Conservation (phyloP, 2,329 filamentous ascomycete species). For the Plectosphaerella cucumerina region DNA sequence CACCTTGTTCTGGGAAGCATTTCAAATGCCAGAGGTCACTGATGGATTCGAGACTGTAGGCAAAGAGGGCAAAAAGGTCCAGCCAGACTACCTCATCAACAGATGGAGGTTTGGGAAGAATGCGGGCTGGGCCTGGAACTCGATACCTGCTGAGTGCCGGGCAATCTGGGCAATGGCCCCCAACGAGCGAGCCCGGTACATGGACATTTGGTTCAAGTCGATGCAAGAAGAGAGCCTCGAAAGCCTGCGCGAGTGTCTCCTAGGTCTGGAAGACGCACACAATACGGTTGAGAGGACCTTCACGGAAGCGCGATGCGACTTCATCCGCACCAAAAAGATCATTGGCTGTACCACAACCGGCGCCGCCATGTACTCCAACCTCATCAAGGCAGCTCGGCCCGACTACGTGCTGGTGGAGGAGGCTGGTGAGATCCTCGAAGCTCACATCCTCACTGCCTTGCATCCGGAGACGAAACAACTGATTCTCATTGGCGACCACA, state of each 20-base stretch:
- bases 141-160: conserved; percentile 19
- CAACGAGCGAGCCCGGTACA: background rate
- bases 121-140: conserved; percentile 36
- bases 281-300: conserved; percentile 37
- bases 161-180: conserved; percentile 48
- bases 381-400: conserved; percentile 49
- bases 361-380: conserved; percentile 56
- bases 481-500: conserved; percentile 69
- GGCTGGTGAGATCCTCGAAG: conserved; percentile 69
- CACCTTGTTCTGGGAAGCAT: conserved; percentile 49
- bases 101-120: conserved; percentile 46
- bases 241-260: conserved; percentile 30
- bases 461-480: conserved; percentile 53
- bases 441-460: conserved; percentile 60
- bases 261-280: conserved; percentile 37
- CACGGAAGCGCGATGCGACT: conserved; percentile 32
- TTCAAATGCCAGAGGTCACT: conserved; percentile 41
- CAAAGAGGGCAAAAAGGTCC: conserved; percentile 36
- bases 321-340: conserved; percentile 52
- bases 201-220: conserved; percentile 35
- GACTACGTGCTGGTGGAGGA: conserved; percentile 66
- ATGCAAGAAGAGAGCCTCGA: conserved; percentile 47
- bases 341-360: conserved; percentile 70
- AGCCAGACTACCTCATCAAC: conserved; percentile 43
- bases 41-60: conserved; percentile 45